phyloP scores from a whole-genome alignment of 1,139 yeast species.

The Hemisphaericaspora subhashii region DNA sequence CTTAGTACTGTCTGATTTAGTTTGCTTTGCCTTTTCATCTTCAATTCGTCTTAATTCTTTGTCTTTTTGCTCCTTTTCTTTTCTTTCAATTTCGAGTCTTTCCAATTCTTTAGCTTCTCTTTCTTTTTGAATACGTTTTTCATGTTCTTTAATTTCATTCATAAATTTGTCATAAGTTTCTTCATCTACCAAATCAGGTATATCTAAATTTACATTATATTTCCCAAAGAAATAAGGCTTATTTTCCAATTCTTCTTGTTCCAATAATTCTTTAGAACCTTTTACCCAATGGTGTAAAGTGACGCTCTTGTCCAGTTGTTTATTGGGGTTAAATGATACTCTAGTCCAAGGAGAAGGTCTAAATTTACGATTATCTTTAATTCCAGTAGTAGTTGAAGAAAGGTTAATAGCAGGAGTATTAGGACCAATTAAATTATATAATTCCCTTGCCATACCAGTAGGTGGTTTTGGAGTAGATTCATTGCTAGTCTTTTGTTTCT shows the following conservation, averaged over 20 bases:
- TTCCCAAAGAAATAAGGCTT: slow-evolving; percentile 73
- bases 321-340: slow-evolving; percentile 57
- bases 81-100: slow-evolving; percentile 13
- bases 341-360: slow-evolving; percentile 84
- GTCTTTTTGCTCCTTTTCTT: slow-evolving; percentile 14
- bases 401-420: slow-evolving; percentile 82
- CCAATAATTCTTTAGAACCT: slow-evolving; percentile 58
- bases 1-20: neutral
- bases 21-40: slow-evolving; percentile 8
- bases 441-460: slow-evolving; percentile 88
- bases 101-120: slow-evolving; percentile 25
- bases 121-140: slow-evolving; percentile 18
- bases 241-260: slow-evolving; percentile 37
- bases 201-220: slow-evolving; percentile 65
- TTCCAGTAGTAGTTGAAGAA: slow-evolving; percentile 50
- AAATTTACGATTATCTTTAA: slow-evolving; percentile 66
- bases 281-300: slow-evolving; percentile 84
- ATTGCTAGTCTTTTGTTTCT: slow-evolving; percentile 31
- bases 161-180: slow-evolving; percentile 58
- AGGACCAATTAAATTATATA: slow-evolving; percentile 85
- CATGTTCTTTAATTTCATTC: slow-evolving; percentile 38
- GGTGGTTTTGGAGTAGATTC: slow-evolving; percentile 41
- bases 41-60: slow-evolving; percentile 6
- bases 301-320: slow-evolving; percentile 44
- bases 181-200: slow-evolving; percentile 69